Conservation (phyloP, 2,329 filamentous ascomycete genomes). For the Penicillium sp. region DNA sequence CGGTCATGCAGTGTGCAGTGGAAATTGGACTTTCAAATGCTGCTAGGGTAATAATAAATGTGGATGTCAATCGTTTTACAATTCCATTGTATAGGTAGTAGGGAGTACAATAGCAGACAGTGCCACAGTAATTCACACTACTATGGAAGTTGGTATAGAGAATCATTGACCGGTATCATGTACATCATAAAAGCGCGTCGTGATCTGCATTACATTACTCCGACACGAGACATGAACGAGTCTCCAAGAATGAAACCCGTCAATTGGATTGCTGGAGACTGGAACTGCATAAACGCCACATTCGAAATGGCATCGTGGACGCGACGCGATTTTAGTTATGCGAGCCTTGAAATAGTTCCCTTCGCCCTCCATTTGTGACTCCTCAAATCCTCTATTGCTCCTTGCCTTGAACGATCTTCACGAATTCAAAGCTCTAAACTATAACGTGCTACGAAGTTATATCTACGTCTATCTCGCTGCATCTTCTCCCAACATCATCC, state of each 20-base stretch:
- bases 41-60: background rate
- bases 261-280: constrained; percentile 9
- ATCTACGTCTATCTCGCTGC: constrained; percentile 7
- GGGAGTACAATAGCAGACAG: background rate
- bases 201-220: constrained; percentile 1
- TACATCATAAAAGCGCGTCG: constrained; percentile 1
- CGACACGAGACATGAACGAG: background rate
- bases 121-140: background rate
- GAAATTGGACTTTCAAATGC: background rate
- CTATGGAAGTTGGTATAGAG: no score
- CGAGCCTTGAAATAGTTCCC: constrained; percentile 21
- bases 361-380: constrained; percentile 12
- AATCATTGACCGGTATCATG: background rate
- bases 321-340: constrained; percentile 19
- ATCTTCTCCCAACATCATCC: constrained; percentile 1
- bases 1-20: background rate
- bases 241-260: constrained; percentile 2
- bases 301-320: constrained; percentile 13
- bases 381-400: constrained; percentile 1
- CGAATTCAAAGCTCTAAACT: background rate
- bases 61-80: background rate
- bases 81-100: background rate
- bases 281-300: constrained; percentile 10
- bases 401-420: constrained; percentile 3
- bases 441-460: background rate